phyloP scores from a whole-genome alignment of 2,329 filamentous ascomycete genomes.

The Bipolaris oryzae region DNA sequence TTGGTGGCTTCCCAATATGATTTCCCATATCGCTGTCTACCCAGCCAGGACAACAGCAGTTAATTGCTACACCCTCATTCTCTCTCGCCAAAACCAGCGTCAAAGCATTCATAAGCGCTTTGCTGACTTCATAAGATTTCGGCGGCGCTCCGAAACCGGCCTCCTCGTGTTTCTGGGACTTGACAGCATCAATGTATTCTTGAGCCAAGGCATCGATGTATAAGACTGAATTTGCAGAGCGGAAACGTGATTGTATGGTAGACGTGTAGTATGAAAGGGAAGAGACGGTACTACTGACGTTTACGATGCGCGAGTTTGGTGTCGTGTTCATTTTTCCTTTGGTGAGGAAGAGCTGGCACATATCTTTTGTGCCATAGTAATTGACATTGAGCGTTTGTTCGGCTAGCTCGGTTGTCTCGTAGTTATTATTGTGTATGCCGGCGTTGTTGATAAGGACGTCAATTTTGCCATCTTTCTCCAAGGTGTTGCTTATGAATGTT shows the following conservation, averaged over 20 bases:
- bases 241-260: conserved; percentile 3
- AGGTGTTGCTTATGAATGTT: conserved; percentile 14
- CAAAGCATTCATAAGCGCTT: conserved; percentile 26
- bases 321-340: conserved; percentile 7
- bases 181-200: conserved; percentile 4
- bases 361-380: conserved; percentile 25
- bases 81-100: conserved; percentile 23
- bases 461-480: conserved; percentile 11
- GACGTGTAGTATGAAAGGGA: conserved; percentile 15
- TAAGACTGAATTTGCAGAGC: not conserved
- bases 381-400: conserved; percentile 21
- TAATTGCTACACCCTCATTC: conserved; percentile 13
- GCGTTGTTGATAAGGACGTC: conserved; percentile 34
- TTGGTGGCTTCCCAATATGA: conserved; percentile 22
- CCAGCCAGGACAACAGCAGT: conserved; percentile 33
- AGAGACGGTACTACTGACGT: conserved; percentile 19
- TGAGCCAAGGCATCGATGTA: conserved; percentile 14
- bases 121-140: conserved; percentile 32
- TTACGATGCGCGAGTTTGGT: conserved; percentile 25
- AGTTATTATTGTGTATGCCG: conserved; percentile 24
- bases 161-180: conserved; percentile 1
- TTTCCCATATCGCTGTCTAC: conserved; percentile 32
- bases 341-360: conserved; percentile 22
- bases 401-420: conserved; percentile 16
- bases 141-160: conserved; percentile 18